Evolutionary conservation across 2,329 filamentous ascomycete species (phyloP).

Genomic region (Cladosporium sp.): DNA sequence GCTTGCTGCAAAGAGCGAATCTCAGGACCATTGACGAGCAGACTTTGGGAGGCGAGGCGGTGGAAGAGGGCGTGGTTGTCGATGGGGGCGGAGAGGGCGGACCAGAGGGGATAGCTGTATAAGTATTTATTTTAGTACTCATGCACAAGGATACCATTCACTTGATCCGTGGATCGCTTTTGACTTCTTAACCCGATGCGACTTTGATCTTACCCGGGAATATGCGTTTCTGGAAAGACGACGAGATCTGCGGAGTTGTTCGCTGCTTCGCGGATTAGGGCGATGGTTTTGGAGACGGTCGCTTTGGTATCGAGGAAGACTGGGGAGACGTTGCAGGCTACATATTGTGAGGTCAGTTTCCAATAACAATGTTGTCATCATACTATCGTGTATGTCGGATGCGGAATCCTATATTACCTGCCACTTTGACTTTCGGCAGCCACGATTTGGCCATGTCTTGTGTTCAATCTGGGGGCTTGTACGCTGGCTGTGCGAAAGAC

Average conservation of each 20-base stretch:
- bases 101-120: slow-evolving; percentile 44
- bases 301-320: slow-evolving; percentile 44
- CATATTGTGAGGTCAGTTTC: neutral
- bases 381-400: neutral
- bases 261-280: slow-evolving; percentile 44
- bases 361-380: neutral
- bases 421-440: slow-evolving; percentile 24
- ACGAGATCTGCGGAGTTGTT: slow-evolving; percentile 45
- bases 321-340: slow-evolving; percentile 34
- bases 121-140: slow-evolving; percentile 22
- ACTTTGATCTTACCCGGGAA: slow-evolving; percentile 27
- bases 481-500: no score
- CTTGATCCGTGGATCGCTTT: no score
- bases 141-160: no score
- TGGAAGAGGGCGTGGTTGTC: slow-evolving; percentile 50
- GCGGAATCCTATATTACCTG: no score
- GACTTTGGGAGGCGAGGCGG: slow-evolving; percentile 42
- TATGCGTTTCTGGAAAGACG: slow-evolving; percentile 52
- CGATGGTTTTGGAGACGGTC: slow-evolving; percentile 47
- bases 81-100: slow-evolving; percentile 41
- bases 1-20: slow-evolving; percentile 38
- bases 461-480: neutral
- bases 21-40: slow-evolving; percentile 46
- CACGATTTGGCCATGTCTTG: slow-evolving; percentile 7
- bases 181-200: no score